A percentile compares a stretch with the other conserved stretches of the same genome.
Conservation (phyloP, 805 yeast genomes). For the Brettanomyces bruxellensis region DNA sequence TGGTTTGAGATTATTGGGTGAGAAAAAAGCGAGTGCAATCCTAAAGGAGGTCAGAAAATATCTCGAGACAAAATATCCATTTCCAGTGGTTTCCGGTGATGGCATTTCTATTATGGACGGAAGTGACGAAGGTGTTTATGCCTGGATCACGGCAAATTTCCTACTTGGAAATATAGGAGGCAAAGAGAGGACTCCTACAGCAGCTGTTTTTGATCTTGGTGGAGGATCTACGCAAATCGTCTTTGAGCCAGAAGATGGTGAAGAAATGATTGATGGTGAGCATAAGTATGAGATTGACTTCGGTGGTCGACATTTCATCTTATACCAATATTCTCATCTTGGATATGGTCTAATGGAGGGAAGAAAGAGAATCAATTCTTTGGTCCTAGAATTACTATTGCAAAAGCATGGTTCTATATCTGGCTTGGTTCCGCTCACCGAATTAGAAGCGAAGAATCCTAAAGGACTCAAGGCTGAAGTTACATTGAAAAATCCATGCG, state of each 20-base stretch:
- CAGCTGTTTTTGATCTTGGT: constrained; percentile 95
- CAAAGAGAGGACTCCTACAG: constrained; percentile 71
- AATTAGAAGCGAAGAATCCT: constrained; percentile 29
- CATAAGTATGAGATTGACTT: constrained; percentile 74
- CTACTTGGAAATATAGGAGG: constrained; percentile 87
- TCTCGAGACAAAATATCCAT: constrained; percentile 76
- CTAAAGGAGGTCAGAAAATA: constrained; percentile 68
- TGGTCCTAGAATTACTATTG: constrained; percentile 47
- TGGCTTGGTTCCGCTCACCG: constrained; percentile 20
- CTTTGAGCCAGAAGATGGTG: constrained; percentile 74
- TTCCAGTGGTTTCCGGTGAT: constrained; percentile 79
- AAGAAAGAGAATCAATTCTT: constrained; percentile 66
- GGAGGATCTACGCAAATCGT: constrained; percentile 99
- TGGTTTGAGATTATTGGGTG: constrained; percentile 82
- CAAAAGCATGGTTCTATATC: constrained; percentile 19
- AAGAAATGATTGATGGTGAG: constrained; percentile 68
- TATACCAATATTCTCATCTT: constrained; percentile 91
- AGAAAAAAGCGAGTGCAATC: constrained; percentile 60
- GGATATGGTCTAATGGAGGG: constrained; percentile 97
- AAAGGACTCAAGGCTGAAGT: constrained; percentile 30
- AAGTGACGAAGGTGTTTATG: constrained; percentile 94
- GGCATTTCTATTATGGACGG: constrained; percentile 95
- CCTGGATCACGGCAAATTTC: constrained; percentile 96
- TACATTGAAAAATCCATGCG: constrained; percentile 69
- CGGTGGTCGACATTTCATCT: constrained; percentile 69